Evolutionary conservation across 257 asterid genomes (phyloP), one percentile per base, ranked within the genome.

Genomic region (Buddleja alternifolia): DNA sequence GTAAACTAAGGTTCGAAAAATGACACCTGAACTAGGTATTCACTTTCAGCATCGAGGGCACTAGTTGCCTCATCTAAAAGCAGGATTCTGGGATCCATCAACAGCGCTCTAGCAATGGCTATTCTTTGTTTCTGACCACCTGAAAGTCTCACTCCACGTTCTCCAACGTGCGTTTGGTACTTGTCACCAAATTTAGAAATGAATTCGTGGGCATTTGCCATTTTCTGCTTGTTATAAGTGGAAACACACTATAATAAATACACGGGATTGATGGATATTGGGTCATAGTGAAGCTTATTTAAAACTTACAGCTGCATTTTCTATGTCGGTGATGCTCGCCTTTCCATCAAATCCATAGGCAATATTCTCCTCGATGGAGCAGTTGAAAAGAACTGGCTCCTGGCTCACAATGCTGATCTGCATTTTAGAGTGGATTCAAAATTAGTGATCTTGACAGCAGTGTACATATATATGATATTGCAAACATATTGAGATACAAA

Each of bases 101-200:
- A 66, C 65, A 87, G 77, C 58, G 96, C 96, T 84, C 96, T 84
- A 51, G 95, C 96, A 59, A 92, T 85, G 52, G 97, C 96, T 51
- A 92, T 81, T 74, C 95, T 83, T 77, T 89, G 96, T 74, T 91
- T 91, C 78, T 91, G 97, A 60, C 95, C 97, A 11, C 97, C 97
- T 3, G 96, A 91, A 36, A 89, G 93, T 76, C 93, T 81, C 50
- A 91, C 73, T 36, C 96, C 97, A 23, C 95, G 95, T 63, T 86
- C 97, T 65, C 97, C 96, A 7, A 89, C 93, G 4, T 66, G 52
- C 0, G 95, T 87, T 75, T 85, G 69, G 76, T 85, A 89, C 75
- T 89, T 87, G 0, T 89, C 97, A 10, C 86, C 80, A 60, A 87
- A 89, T 44, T 80, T 81, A 63, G 80, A 73, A 10, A 89, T 59